Conservation (phyloP, 2,329 filamentous ascomycete species). For the Polychaeton citri region DNA sequence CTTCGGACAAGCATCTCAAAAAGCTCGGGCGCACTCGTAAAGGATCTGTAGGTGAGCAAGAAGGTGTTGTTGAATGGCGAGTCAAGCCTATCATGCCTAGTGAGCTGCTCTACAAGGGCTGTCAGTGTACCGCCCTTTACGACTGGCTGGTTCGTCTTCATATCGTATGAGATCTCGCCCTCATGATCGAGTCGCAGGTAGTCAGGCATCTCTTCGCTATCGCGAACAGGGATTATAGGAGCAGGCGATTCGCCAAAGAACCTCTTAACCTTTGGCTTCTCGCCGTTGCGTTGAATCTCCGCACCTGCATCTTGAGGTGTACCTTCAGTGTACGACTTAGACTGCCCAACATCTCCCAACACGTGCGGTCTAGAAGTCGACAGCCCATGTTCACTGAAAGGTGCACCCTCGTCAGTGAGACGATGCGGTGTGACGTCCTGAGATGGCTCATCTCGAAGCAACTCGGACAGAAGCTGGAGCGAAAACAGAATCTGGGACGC, state of each 20-base stretch:
- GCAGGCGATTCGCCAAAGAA: conserved; percentile 40
- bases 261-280: conserved; percentile 35
- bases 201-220: conserved; percentile 65
- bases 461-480: conserved; percentile 73
- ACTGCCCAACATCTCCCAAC: conserved; percentile 41
- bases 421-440: conserved; percentile 33
- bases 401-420: conserved; percentile 20
- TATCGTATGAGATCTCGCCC: conserved; percentile 78
- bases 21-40: conserved; percentile 77
- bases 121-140: conserved; percentile 82
- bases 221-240: conserved; percentile 28
- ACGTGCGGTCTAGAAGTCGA: conserved; percentile 28
- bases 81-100: conserved; percentile 88
- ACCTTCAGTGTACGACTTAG: conserved; percentile 55
- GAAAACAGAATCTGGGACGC: conserved; percentile 81
- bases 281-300: conserved; percentile 25
- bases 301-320: conserved; percentile 16
- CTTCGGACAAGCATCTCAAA: conserved; percentile 86
- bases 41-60: conserved; percentile 89
- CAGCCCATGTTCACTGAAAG: conserved; percentile 16
- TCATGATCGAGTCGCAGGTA: conserved; percentile 81
- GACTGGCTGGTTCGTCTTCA: conserved; percentile 59
- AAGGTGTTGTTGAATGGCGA: conserved; percentile 97
- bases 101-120: conserved; percentile 86
- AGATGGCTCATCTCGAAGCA: conserved; percentile 40